Evolutionary conservation across 306 rosid genomes (phyloP).

Genomic region (Malus asiatica): DNA sequence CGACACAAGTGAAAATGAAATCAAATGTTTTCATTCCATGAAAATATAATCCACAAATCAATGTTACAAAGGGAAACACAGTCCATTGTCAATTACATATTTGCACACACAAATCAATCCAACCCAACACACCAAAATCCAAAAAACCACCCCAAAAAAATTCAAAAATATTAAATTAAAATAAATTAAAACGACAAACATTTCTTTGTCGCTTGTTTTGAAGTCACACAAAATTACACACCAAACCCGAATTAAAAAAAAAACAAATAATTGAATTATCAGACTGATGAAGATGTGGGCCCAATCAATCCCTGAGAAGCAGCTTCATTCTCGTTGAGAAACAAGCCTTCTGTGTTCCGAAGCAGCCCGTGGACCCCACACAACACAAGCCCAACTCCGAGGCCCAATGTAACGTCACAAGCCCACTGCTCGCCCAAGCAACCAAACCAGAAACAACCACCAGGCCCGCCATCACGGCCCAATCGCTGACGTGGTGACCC

Average conservation of each 20-base stretch:
- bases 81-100: background rate
- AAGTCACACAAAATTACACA: constrained; percentile 1
- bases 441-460: background rate
- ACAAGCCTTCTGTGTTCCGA: background rate
- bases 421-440: background rate
- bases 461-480: background rate
- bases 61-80: background rate
- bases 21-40: background rate
- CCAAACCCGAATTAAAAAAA: background rate
- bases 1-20: background rate
- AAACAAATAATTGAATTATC: background rate
- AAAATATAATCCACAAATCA: background rate
- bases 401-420: background rate
- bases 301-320: background rate
- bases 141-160: background rate
- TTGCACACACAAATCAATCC: background rate
- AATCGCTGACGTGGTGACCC: background rate
- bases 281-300: background rate
- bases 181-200: background rate
- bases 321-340: constrained; percentile 4
- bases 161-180: background rate
- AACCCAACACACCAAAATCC: background rate
- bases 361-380: constrained; percentile 10
- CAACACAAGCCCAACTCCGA: background rate
- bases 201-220: background rate